These are phyloP conservation scores for Amanita muscaria DNA, from an alignment of 768 basidiomycete species.

Conservation along the genomic window DNA sequence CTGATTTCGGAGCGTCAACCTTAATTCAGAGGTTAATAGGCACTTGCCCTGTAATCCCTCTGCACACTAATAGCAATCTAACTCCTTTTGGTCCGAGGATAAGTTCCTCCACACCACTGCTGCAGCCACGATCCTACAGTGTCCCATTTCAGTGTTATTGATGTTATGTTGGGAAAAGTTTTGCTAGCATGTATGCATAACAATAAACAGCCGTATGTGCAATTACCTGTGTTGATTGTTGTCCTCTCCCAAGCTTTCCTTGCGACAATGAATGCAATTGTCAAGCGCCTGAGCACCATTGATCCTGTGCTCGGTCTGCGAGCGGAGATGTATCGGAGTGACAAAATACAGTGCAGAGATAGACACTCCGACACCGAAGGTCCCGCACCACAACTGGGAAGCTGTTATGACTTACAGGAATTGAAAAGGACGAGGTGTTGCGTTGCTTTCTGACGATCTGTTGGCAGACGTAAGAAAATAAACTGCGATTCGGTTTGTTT, in stretches of 20 bases:
- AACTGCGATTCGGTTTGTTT: no score
- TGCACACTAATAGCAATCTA: slow-evolving; percentile 41
- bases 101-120: slow-evolving; percentile 44
- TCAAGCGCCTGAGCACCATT: neutral
- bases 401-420: no score
- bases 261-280: neutral
- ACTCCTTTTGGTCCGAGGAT: slow-evolving; percentile 64
- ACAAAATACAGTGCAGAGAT: no score
- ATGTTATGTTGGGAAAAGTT: neutral
- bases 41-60: slow-evolving; percentile 56
- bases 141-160: neutral
- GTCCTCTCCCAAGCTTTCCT: slow-evolving; percentile 4
- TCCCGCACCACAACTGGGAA: no score
- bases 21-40: neutral
- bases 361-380: no score
- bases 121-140: slow-evolving; percentile 30
- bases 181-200: slow-evolving; percentile 1
- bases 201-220: neutral
- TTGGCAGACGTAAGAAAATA: no score
- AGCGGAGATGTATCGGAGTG: no score
- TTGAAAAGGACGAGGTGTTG: no score
- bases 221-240: slow-evolving; percentile 3
- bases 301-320: neutral
- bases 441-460: no score
- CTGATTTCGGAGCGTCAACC: slow-evolving; percentile 23